phyloP scores from a whole-genome alignment of 257 asterid species.

The Perilla frutescens region DNA sequence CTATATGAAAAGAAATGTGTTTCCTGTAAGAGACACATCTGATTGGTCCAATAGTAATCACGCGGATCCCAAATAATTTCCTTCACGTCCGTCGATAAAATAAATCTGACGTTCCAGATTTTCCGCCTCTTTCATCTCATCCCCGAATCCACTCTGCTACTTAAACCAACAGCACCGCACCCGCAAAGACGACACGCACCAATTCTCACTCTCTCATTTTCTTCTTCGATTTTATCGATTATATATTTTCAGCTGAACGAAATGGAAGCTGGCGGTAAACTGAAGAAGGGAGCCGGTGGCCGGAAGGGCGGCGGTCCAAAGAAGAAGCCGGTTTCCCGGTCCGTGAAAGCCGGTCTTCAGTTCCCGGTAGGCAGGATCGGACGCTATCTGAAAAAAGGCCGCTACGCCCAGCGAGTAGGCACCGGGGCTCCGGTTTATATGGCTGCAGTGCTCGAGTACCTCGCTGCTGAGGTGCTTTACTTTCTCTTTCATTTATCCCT shows the following conservation, averaged over 20 bases:
- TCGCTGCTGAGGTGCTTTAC: constrained; percentile 48
- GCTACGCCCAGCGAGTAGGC: constrained; percentile 54
- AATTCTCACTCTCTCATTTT: not conserved
- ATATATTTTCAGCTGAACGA: not conserved
- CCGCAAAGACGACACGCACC: not conserved
- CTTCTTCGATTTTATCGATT: not conserved
- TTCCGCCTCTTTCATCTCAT: constrained; percentile 16
- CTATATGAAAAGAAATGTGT: not conserved
- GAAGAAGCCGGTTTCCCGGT: constrained; percentile 59
- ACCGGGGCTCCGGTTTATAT: constrained; percentile 60
- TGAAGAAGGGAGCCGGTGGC: constrained; percentile 61
- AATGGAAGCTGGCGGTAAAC: constrained; percentile 43
- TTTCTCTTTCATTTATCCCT: not conserved
- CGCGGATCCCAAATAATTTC: constrained; percentile 26
- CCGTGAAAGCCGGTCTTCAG: constrained; percentile 62
- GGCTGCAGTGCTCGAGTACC: constrained; percentile 64
- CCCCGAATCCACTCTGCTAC: constrained; percentile 29
- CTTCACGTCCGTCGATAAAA: constrained; percentile 35
- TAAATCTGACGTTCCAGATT: constrained; percentile 36
- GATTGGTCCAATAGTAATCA: constrained; percentile 37
- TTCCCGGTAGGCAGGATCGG: constrained; percentile 67
- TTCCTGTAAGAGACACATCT: not conserved
- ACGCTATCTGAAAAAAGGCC: constrained; percentile 53
- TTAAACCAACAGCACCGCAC: constrained; percentile 32
- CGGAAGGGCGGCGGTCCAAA: constrained; percentile 61